Base-by-base conservation (phyloP, 2,329 filamentous ascomycete species). In the Penicillium paneum region DNA sequence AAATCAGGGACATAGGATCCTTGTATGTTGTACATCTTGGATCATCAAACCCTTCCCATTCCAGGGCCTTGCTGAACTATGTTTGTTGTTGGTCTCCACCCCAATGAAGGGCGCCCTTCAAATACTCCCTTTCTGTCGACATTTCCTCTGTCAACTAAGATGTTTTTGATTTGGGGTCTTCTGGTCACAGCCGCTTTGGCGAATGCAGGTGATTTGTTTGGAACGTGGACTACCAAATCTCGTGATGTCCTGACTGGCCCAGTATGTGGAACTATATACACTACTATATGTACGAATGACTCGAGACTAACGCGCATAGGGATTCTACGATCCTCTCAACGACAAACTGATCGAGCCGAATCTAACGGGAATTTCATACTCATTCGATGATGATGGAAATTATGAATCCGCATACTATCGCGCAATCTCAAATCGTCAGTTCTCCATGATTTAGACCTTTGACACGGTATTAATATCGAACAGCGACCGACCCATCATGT, bases 201-300 rank as follows among this genome's bases (percentile, higher is more conserved):
- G 31, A 67, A 63, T 69, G 76, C 80, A 58, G 68, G 76, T 31
- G 74, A 80, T 49, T 73, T 89, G 31, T 79, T 84, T n/a, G 87
- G 87, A 55, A 90, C 87, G 55, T 90, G 87, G 87, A 81, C 83
- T 15, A 87, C 84, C 42, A 90, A 90, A 71, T 86, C 85, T 26
- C 83, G 81, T 67, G 82, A 83, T 57, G 87, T 88, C 38, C 67
- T 89, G 41, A 90, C 87, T 8, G 87, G 87, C 41, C 82, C 86
- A 50, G 87, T 89, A 82, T 55, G 77, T 59, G 29, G 21, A 31
- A 19, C 10, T 24, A 28, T 28, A 7, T 28, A 28, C 10, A 11
- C 10, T 28, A 43, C 19, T 10, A 3, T n/a, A 26, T 11, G 54
- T n/a, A 31, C 17, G 19, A 45, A 32, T 38, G 28, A 45, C 3